These are phyloP conservation scores for Fragilaria radians DNA, from an alignment of 108 stramenopile species.

Conservation along the genomic window DNA sequence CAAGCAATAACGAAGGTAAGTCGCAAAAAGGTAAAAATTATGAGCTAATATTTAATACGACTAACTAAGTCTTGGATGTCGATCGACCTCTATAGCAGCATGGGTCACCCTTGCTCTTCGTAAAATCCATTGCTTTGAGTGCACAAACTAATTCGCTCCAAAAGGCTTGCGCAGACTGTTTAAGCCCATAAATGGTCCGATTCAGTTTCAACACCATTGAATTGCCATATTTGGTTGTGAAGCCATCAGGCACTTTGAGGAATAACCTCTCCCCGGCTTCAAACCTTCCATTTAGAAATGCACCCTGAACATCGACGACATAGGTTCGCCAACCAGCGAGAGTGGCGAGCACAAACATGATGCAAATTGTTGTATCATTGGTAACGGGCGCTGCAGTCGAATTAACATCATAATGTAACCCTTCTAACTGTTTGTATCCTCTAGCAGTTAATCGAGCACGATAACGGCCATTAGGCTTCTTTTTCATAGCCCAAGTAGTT, in stretches of 20 bases:
- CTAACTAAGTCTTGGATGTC: too few relatives aligned
- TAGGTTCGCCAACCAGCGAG: conserved; percentile 18
- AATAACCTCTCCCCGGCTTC: conserved; percentile 23
- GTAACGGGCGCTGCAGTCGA: conserved; percentile 26
- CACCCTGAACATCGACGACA: too few relatives aligned
- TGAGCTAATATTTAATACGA: too few relatives aligned
- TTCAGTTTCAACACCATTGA: conserved; percentile 7
- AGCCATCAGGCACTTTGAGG: conserved; percentile 14
- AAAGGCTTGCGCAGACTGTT: conserved; percentile 19
- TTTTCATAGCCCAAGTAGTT: conserved; percentile 52
- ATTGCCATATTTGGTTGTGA: conserved; percentile 2
- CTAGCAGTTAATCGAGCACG: conserved; percentile 25
- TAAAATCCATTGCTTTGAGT: background rate
- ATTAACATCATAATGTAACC: conserved; percentile 19
- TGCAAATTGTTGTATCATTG: conserved; percentile 19
- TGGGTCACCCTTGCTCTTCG: conserved; percentile 19
- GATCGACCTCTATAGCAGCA: too few relatives aligned
- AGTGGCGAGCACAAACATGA: too few relatives aligned
- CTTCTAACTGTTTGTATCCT: conserved; percentile 28
- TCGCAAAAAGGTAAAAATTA: too few relatives aligned
- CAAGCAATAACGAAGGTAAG: too few relatives aligned
- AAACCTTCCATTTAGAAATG: too few relatives aligned
- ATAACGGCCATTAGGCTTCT: conserved; percentile 28
- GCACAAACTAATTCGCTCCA: conserved; percentile 12
- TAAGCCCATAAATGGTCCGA: conserved; percentile 22